These are phyloP conservation scores for Xylariaceae sp. DNA, from an alignment of 2,329 filamentous ascomycete genomes.

Conservation along the genomic window DNA sequence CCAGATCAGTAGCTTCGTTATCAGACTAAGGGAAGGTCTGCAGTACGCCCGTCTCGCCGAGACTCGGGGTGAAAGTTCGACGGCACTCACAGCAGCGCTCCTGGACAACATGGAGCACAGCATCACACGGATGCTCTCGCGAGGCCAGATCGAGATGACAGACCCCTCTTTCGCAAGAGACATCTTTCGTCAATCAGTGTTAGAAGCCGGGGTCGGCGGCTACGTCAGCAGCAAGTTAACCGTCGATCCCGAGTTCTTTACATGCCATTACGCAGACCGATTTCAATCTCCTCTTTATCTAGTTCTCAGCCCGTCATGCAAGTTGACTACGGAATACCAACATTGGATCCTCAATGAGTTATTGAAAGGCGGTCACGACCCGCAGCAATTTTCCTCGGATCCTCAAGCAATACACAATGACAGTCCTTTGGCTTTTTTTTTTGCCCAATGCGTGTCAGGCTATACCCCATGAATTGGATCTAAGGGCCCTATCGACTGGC, in stretches of 20 bases:
- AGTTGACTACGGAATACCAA: conserved; percentile 8
- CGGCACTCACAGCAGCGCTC: conserved; percentile 6
- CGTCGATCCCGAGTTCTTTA: conserved; percentile 2
- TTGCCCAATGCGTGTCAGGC: background rate
- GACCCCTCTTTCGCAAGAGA: conserved; percentile 15
- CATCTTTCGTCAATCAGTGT: conserved; percentile 12
- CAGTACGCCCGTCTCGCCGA: conserved; percentile 15
- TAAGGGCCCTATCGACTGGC: background rate
- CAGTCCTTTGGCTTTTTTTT: background rate
- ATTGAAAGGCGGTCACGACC: conserved; percentile 8
- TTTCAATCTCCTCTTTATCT: conserved; percentile 8
- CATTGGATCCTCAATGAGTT: conserved; percentile 11
- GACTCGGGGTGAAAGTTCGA: conserved; percentile 4
- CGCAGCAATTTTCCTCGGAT: background rate
- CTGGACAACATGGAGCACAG: conserved; percentile 14
- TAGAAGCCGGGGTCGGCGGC: conserved; percentile 11
- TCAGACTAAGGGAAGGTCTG: conserved; percentile 2
- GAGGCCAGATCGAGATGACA: conserved; percentile 14
- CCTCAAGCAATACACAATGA: background rate
- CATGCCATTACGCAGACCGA: background rate
- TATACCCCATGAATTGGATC: background rate
- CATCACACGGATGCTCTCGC: conserved; percentile 9
- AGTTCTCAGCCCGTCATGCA: conserved; percentile 1
- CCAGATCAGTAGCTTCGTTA: conserved; percentile 7
- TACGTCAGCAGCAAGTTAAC: conserved; percentile 8